Percentiles rank a stretch among this genome's conserved stretches.
Evolutionary conservation across 371 early-diverging fungal genomes (phyloP).

Genomic region (Chytridiales sp.): DNA sequence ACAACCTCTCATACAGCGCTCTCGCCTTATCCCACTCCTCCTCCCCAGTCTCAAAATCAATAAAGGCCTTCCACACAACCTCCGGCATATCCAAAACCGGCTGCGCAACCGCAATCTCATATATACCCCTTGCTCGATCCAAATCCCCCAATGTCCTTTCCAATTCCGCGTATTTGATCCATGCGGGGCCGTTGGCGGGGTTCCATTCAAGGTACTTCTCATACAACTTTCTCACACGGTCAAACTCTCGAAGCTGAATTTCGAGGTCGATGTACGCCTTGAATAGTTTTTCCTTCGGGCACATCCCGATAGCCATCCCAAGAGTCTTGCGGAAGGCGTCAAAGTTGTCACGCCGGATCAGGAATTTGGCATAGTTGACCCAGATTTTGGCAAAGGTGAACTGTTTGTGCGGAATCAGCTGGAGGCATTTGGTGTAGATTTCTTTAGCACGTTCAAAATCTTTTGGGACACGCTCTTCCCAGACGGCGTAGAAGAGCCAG

Average conservation of each 20-base stretch:
- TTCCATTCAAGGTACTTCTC: slow-evolving; percentile 84
- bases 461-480: slow-evolving; percentile 85
- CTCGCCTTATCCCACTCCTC: slow-evolving; percentile 78
- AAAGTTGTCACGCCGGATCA: slow-evolving; percentile 78
- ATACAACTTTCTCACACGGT: slow-evolving; percentile 87
- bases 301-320: slow-evolving; percentile 79
- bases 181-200: slow-evolving; percentile 81
- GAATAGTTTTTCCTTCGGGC: slow-evolving; percentile 68
- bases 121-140: slow-evolving; percentile 86
- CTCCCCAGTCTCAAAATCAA: slow-evolving; percentile 89
- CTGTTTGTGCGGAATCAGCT: slow-evolving; percentile 85
- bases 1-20: slow-evolving; percentile 76
- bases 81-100: slow-evolving; percentile 93
- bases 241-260: slow-evolving; percentile 88
- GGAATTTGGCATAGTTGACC: slow-evolving; percentile 88
- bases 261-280: slow-evolving; percentile 96
- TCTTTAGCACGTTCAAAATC: slow-evolving; percentile 79
- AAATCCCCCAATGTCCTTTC: slow-evolving; percentile 83
- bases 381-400: slow-evolving; percentile 98
- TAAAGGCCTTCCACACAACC: slow-evolving; percentile 94
- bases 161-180: slow-evolving; percentile 93
- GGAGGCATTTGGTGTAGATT: slow-evolving; percentile 81
- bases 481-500: slow-evolving; percentile 97
- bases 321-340: slow-evolving; percentile 76
- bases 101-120: slow-evolving; percentile 86